Evolutionary conservation across 805 yeast genomes (phyloP).

Genomic region (Groenewaldozyma tartarivorans): DNA sequence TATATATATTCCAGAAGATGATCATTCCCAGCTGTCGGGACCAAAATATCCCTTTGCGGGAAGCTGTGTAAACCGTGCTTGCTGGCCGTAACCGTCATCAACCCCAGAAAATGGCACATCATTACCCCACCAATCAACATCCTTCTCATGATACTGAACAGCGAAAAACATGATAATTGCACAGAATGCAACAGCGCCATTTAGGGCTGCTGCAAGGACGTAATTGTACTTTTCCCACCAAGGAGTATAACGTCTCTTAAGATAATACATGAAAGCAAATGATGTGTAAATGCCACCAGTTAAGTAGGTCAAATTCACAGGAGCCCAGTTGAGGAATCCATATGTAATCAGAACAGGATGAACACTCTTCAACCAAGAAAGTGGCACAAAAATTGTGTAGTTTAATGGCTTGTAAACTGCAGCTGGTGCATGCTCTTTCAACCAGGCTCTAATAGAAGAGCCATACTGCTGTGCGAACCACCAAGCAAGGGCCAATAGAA

Average conservation of each 20-base stretch:
- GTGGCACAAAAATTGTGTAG: slow-evolving; percentile 3
- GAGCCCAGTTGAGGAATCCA: slow-evolving; percentile 34
- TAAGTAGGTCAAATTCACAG: slow-evolving; percentile 36
- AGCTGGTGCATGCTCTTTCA: slow-evolving; percentile 1
- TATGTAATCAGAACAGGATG: slow-evolving; percentile 39
- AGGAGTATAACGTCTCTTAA: slow-evolving; percentile 32
- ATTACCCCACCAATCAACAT: slow-evolving; percentile 44
- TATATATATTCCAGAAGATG: too few relatives aligned
- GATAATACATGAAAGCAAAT: slow-evolving; percentile 35
- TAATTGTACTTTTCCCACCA: slow-evolving; percentile 51
- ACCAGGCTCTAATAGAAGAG: slow-evolving; percentile 3
- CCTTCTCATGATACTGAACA: slow-evolving; percentile 28
- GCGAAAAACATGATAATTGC: slow-evolving; percentile 38
- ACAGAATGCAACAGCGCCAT: slow-evolving; percentile 42
- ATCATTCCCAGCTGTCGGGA: slow-evolving; percentile 9
- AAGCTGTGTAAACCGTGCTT: not conserved
- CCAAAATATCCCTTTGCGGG: slow-evolving; percentile 17
- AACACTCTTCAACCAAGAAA: not conserved
- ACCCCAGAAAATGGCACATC: slow-evolving; percentile 12
- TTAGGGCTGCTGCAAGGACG: slow-evolving; percentile 38
- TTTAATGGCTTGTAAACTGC: not conserved
- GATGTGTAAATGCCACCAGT: slow-evolving; percentile 35
- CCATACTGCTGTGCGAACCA: slow-evolving; percentile 2
- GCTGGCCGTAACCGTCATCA: slow-evolving; percentile 12
- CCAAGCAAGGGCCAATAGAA: slow-evolving; percentile 13